phyloP scores from a whole-genome alignment of 2,329 filamentous ascomycete species.

The Pseudogymnoascus verrucosus region DNA sequence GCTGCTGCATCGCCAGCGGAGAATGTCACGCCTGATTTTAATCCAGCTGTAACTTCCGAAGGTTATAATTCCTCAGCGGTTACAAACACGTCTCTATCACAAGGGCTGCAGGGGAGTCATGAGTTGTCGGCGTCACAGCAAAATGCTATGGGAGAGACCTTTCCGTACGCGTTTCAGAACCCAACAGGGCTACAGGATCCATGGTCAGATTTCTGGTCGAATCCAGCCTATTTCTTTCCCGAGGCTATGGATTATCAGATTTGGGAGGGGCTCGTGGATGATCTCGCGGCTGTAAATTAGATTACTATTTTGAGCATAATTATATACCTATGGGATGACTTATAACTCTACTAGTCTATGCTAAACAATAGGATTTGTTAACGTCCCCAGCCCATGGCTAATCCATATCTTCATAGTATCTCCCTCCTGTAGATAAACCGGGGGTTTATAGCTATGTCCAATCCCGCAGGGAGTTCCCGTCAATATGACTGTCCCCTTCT shows the following conservation, averaged over 20 bases:
- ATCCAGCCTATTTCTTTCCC: conserved; percentile 17
- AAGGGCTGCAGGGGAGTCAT: background rate
- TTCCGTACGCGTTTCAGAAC: background rate
- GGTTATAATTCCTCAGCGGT: background rate
- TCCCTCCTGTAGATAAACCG: conserved; percentile 33
- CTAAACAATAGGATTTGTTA: conserved; percentile 17
- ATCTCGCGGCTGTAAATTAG: conserved; percentile 11
- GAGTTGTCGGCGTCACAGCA: background rate
- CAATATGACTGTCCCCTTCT: conserved; percentile 13
- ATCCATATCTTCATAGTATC: conserved; percentile 13
- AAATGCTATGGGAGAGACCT: background rate
- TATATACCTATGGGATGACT: background rate
- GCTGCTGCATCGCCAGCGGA: background rate
- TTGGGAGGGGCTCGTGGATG: conserved; percentile 19
- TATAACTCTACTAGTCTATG: conserved; percentile 1
- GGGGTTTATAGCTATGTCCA: conserved; percentile 17
- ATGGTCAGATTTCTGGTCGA: conserved; percentile 15
- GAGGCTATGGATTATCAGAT: conserved; percentile 21
- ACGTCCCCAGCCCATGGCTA: conserved; percentile 19
- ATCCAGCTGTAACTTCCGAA: background rate
- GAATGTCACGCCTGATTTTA: background rate
- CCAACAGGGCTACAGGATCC: background rate
- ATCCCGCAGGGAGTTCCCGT: conserved; percentile 14
- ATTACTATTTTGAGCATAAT: background rate
- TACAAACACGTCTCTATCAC: background rate